Evolutionary conservation across 1,284 basidiomycete genomes (phyloP).

Genomic region (Ustilago loliicola): DNA sequence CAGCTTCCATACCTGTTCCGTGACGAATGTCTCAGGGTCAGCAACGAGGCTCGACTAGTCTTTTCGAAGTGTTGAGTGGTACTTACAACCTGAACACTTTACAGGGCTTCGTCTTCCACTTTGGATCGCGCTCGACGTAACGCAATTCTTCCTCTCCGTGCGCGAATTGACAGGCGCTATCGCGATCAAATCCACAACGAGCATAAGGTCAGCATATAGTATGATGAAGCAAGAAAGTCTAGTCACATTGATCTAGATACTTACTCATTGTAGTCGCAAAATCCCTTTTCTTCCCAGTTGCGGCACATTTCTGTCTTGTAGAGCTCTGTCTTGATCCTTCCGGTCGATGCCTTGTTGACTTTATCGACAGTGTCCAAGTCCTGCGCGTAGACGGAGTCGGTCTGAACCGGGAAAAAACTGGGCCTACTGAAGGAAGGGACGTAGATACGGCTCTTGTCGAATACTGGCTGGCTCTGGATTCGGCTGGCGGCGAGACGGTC

Average conservation of each 20-base stretch:
- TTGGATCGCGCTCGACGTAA: constrained; percentile 83
- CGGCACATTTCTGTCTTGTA: constrained; percentile 93
- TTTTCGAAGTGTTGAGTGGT: background rate
- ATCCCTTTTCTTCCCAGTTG: constrained; percentile 92
- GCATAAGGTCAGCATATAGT: background rate
- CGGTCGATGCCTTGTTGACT: constrained; percentile 72
- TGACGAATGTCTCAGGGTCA: background rate
- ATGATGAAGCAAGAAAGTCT: background rate
- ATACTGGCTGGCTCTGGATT: background rate
- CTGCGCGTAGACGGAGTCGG: background rate
- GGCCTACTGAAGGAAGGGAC: background rate
- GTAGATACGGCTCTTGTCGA: background rate
- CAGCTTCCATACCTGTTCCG: constrained; percentile 84
- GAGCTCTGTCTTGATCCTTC: constrained; percentile 85
- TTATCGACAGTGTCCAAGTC: background rate
- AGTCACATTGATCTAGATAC: background rate
- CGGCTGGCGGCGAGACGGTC: background rate
- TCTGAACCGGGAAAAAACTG: background rate
- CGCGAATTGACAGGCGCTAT: constrained; percentile 70
- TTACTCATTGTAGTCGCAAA: constrained; percentile 80
- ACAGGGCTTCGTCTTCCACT: constrained; percentile 94
- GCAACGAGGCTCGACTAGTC: background rate
- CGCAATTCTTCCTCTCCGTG: constrained; percentile 89
- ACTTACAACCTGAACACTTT: constrained; percentile 78
- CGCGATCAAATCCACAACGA: background rate